phyloP scores from a whole-genome alignment of 768 basidiomycete species.

The Trametes cingulata region DNA sequence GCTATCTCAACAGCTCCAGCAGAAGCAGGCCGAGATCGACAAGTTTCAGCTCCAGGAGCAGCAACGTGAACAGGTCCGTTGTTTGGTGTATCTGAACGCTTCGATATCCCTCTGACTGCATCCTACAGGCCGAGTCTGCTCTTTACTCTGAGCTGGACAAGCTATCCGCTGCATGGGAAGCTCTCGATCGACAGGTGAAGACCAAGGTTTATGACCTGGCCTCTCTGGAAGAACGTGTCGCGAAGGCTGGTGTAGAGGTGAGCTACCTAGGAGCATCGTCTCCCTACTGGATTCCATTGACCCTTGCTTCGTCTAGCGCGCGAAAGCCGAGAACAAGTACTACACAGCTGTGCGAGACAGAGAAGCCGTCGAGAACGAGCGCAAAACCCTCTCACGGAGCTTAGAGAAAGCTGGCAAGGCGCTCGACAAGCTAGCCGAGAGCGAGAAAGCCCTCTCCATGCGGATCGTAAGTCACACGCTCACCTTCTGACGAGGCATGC shows the following conservation, averaged over 20 bases:
- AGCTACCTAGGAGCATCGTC: slow-evolving; percentile 25
- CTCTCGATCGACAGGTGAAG: slow-evolving; percentile 75
- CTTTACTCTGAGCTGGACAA: slow-evolving; percentile 85
- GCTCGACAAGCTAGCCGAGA: slow-evolving; percentile 64
- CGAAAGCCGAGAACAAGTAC: slow-evolving; percentile 94
- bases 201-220: slow-evolving; percentile 85
- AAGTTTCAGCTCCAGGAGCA: slow-evolving; percentile 60
- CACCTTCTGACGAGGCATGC: not conserved
- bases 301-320: slow-evolving; percentile 57
- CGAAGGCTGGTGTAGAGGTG: slow-evolving; percentile 69
- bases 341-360: slow-evolving; percentile 88
- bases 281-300: not conserved
- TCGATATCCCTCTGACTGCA: not conserved
- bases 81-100: not conserved
- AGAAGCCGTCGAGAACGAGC: slow-evolving; percentile 77
- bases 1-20: slow-evolving; percentile 55
- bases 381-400: slow-evolving; percentile 59
- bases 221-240: slow-evolving; percentile 69
- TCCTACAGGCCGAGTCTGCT: slow-evolving; percentile 62
- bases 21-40: slow-evolving; percentile 69
- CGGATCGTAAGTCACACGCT: slow-evolving; percentile 55
- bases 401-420: slow-evolving; percentile 61
- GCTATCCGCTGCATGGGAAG: slow-evolving; percentile 85
- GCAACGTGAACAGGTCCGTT: slow-evolving; percentile 64
- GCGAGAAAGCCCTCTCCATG: slow-evolving; percentile 56